Evolutionary conservation across 345 rosid species (phyloP), one percentile per base, ranked within the genome.

Genomic region (Pseudoturritis turrita): DNA sequence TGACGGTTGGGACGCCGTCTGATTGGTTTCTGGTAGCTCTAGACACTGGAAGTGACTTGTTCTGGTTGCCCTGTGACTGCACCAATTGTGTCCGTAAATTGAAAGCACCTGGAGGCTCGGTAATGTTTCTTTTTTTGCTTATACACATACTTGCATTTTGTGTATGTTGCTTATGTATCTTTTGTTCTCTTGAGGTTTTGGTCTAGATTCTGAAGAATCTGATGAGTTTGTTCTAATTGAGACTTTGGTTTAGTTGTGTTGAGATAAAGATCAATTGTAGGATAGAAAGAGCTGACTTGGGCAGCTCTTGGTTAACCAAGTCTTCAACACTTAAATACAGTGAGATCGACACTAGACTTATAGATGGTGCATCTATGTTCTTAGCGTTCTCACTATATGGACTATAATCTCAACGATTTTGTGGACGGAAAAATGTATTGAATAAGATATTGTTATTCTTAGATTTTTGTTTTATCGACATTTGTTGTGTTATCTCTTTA

Each of bases 51-150:
- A 95, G 98, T 71, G 90, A 89, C 77, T 81, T 89, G 76, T 92
- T 95, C 70, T 95, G 99, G 99, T 71, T 95, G 67, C 98, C 99
- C 10, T 95, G 99, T 41, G 91, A 95, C 63, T 95, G 98, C 71
- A 25, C 31, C 17, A 82, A 69, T 63, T 95, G 99, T 61, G 70
- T 87, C 0, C 80, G 0, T 22, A 81, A 82, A 39, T 28, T 95
- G 74, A 18, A 26, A 37, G 10, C 77, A 3, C 17, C 84, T 9
- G 35, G 59, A 2, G 86, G 88, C 59, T 3, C 73, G 85, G 97
- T 89, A 77, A 63, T 39, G 45, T 26, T 46, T 59, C 36, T 17
- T 63, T 7, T 22, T 65, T 70, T 46, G 33, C 35, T 39, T 71
- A 14, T 25, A 15, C 3, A 21, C 9, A 8, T 41, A 3, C 13